Conservation (phyloP, 257 asterid genomes). For the Petrea volubilis region DNA sequence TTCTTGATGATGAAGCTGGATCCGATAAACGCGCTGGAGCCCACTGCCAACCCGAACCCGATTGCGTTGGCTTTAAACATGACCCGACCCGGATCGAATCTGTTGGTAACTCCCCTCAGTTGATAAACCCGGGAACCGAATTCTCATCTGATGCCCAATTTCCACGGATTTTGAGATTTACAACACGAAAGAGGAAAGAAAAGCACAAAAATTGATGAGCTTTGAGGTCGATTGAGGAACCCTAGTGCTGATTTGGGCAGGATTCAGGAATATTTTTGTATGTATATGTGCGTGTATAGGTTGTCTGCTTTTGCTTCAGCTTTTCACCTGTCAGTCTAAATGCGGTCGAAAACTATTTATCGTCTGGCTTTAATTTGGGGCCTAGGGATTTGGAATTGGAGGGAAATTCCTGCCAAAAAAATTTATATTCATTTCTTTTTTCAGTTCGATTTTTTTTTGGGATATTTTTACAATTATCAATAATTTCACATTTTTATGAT, state of each 20-base stretch:
- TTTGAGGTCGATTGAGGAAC: not conserved
- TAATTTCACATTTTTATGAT: no score
- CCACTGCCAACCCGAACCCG: constrained; percentile 60
- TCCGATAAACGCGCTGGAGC: constrained; percentile 57
- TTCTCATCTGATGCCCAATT: constrained; percentile 36
- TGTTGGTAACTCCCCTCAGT: not conserved
- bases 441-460: not conserved
- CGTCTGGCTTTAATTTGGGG: not conserved
- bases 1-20: constrained; percentile 72
- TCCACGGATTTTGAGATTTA: not conserved
- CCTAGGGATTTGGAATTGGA: constrained; percentile 14
- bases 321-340: not conserved
- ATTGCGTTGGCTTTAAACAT: constrained; percentile 43
- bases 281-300: not conserved
- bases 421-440: not conserved
- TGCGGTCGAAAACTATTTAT: not conserved
- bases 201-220: not conserved
- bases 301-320: not conserved
- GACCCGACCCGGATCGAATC: constrained; percentile 11
- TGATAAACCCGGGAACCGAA: constrained; percentile 18
- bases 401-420: constrained; percentile 5
- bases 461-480: not conserved
- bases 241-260: not conserved
- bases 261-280: not conserved
- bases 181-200: not conserved